Conservation (phyloP, 2,329 filamentous ascomycete species). For the Drechslerella coelobrocha region DNA sequence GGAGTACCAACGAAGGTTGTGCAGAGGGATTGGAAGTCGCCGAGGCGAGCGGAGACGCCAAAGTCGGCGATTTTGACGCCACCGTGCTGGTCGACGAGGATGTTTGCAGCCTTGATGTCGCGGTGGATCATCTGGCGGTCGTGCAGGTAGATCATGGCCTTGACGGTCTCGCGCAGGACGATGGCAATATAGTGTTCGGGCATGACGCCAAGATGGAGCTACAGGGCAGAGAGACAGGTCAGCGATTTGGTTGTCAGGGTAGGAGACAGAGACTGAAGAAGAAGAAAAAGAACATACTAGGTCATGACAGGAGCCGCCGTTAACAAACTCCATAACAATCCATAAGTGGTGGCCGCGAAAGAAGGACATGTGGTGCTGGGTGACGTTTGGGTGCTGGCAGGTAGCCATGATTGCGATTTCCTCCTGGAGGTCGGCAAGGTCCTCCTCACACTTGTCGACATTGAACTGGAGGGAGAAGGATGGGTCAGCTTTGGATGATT, state of each 20-base stretch:
- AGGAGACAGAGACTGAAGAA: not conserved
- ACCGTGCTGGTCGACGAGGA: constrained; percentile 93
- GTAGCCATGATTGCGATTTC: constrained; percentile 1
- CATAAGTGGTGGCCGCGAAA: constrained; percentile 6
- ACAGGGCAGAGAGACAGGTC: constrained; percentile 10
- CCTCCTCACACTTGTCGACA: not conserved
- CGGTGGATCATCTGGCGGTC: constrained; percentile 93
- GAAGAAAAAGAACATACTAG: not conserved
- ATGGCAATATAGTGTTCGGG: constrained; percentile 34
- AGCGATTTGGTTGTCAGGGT: constrained; percentile 18
- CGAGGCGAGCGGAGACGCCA: constrained; percentile 85
- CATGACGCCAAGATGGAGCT: constrained; percentile 23
- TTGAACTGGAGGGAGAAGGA: not conserved
- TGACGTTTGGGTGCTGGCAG: not conserved
- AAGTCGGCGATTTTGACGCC: constrained; percentile 98
- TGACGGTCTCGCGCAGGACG: constrained; percentile 18
- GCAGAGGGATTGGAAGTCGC: constrained; percentile 87
- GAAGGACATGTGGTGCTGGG: not conserved
- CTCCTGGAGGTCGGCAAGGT: not conserved
- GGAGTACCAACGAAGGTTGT: constrained; percentile 96
- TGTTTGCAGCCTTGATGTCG: constrained; percentile 96
- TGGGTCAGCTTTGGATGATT: not conserved
- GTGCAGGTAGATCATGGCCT: constrained; percentile 73
- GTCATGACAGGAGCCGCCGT: not conserved
- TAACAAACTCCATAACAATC: constrained; percentile 4